Base-by-base conservation (phyloP, 2,329 filamentous ascomycete genomes). In the Trichoderma koningii region DNA sequence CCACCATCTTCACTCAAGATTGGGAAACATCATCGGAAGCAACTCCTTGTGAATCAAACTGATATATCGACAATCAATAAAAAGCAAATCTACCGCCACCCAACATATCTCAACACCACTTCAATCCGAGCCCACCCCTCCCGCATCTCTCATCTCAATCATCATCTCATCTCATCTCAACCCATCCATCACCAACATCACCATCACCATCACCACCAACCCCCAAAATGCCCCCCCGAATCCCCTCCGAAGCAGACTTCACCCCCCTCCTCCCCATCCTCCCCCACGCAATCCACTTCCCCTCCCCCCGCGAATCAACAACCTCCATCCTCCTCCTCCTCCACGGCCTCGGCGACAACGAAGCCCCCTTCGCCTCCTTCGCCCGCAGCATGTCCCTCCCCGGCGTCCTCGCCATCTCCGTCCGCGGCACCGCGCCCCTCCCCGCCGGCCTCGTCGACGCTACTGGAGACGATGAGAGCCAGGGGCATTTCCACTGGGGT, bases 291-390 rank as follows among this genome's bases (percentile, higher is more conserved):
- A 74, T 84, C 52, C 78, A 83, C 69, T 83, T 80, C 72, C 83
- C 83, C 48, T 75, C 79, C 30, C 82, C 84, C 23, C 78, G 84
- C 44, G 85, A 89, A 67, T 84, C 84, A 14, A 86, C 89, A 10
- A 90, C 87, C 50, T 89, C 93, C 70, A 82, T 96, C 70, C 86
- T 96, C 67, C 79, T 96, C 73, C 85, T 96, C 59, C 86, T 96
- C 65, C 93, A 96, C 76, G 92, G 92, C 68, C 85, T 96, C 14
- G 93, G 93, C 68, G 93, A 96, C 78, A 87, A 84, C 41, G 85
- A 91, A 66, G 72, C 75, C 3, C 82, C 90, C 42, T 96, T 95
- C 75, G 83, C 85, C 66, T 78, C 79, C 51, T 89, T 96, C 67
- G 91, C 88, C 21, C 80, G 81, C 64, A 87, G 86, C 69, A 78